Base-by-base conservation (phyloP, 164 flowering plant genomes). In the Platanus orientalis region DNA sequence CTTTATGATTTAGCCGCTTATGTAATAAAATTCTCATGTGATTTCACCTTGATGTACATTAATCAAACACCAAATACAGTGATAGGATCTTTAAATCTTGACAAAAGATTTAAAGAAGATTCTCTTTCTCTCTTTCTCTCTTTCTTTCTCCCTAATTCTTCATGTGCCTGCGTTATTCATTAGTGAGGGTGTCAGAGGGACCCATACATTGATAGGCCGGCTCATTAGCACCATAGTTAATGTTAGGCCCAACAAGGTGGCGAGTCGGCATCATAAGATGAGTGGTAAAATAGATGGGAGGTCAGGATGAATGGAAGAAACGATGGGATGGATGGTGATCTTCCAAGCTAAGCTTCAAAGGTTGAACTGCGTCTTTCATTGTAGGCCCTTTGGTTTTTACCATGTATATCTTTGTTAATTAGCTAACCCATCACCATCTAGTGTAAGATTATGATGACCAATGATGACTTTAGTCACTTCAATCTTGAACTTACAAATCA, bases 291-390 rank as follows among this genome's bases (percentile, higher is more conserved):
- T 7, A 24, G 44, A 44, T 45, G 54, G 53, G 19, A 2, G 3
- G 49, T 36, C 42, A 3, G 19, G 49, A 16, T 45, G 21, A 27
- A n/a, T 6, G 21, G 45, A 20, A 16, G n/a, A 39, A 11, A 2
- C 6, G 32, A 53, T 53, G 34, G n/a, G 56, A 53, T 54, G 28
- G 67, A 44, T 28, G 40, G 65, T 6, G 26, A 12, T 27, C 69
- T 66, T 66, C 47, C 39, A 66, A 32, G 69, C 50, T 26, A 58
- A 58, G 62, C 23, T 58, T 49, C 21, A 20, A 29, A 66, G 36
- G 69, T 19, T 65, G 34, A 49, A 49, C 54, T 34, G 48, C 27
- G n/a, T 24, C 62, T 36, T 20, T 65, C 69, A 14, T 26, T 20
- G 60, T 12, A 2, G 34, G 17, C 13, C 23, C 17, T 16, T 6